Base-by-base conservation (phyloP, 306 rosid genomes). In the Trifolium pratense region DNA sequence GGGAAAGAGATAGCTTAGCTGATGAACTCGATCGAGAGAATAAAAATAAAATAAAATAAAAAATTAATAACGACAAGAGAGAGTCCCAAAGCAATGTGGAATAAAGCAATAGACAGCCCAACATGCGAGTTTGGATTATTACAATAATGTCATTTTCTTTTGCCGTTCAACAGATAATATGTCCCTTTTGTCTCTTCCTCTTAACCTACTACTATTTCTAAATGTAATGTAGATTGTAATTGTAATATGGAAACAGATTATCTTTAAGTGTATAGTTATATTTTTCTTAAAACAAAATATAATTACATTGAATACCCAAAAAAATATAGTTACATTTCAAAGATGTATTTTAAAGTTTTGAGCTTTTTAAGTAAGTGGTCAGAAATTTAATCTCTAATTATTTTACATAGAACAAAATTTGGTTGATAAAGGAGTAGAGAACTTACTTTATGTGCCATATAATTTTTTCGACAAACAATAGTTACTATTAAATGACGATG, bases 81-180 rank as follows among this genome's bases (percentile, higher is more conserved):
- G 86, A 82, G 84, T 84, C 80, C 85, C 76, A 80, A 65, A 75
- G 84, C 63, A 5, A 79, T 72, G 81, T 66, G 76, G 84, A 87
- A 87, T 87, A 91, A 91, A 91, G 97, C 81, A 81, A 86, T 86
- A 74, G 92, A 91, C 97, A 84, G 80, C 76, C 89, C 91, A 89
- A 84, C 96, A 89, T 91, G 86, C 87, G 89, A 83, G 81, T 82
- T 53, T 87, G 86, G 78, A 57, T 78, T 68, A 62, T 80, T 70
- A 69, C 49, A 39, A 60, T 73, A 81, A 70, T 80, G 75, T 79
- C 86, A 8, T 75, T 83, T 71, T 64, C 81, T 86, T 87, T 83
- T 83, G 85, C 86, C 80, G 82, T 80, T 84, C 61, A 55, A 55
- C 61, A 21, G 61, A 55, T 52, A 52, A 52, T 52, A 13, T 52